A percentile compares a stretch with the other conserved stretches of the same genome.
These are phyloP conservation scores for Puccinia triticina DNA, from an alignment of 1,284 basidiomycete species.

Conservation along the genomic window DNA sequence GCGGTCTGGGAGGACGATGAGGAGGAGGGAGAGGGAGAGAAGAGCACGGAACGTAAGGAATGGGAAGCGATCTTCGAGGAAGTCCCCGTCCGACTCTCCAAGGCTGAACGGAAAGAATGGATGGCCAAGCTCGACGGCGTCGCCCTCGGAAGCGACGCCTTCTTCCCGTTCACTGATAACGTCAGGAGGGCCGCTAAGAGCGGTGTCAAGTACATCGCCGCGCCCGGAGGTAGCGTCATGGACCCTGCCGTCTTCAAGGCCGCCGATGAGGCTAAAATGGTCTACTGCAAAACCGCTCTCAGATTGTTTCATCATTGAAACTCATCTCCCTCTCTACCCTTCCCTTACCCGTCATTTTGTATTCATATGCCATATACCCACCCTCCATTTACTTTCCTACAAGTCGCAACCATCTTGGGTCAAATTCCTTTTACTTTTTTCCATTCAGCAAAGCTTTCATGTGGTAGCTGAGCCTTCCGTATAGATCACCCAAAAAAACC, in stretches of 20 bases:
- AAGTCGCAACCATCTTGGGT: neutral
- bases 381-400: neutral
- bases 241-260: constrained; percentile 91
- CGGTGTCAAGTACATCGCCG: constrained; percentile 88
- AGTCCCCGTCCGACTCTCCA: constrained; percentile 71
- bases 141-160: constrained; percentile 91
- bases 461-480: neutral
- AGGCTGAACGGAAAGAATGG: constrained; percentile 75
- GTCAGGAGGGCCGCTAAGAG: constrained; percentile 89
- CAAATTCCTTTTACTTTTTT: neutral
- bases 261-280: constrained; percentile 84
- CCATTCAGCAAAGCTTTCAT: neutral
- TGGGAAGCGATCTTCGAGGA: constrained; percentile 89
- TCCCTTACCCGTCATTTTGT: neutral
- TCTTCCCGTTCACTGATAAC: constrained; percentile 99
- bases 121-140: constrained; percentile 76
- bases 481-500: too few relatives aligned
- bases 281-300: constrained; percentile 59
- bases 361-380: neutral
- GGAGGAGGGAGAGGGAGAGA: constrained; percentile 12
- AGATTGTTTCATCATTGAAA: constrained; percentile 50
- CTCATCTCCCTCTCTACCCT: neutral
- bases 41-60: constrained; percentile 72
- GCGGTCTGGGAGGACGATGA: constrained; percentile 76
- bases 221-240: constrained; percentile 95